phyloP scores from a whole-genome alignment of 169 alveolate species.

The Cryptosporidium bovis region DNA sequence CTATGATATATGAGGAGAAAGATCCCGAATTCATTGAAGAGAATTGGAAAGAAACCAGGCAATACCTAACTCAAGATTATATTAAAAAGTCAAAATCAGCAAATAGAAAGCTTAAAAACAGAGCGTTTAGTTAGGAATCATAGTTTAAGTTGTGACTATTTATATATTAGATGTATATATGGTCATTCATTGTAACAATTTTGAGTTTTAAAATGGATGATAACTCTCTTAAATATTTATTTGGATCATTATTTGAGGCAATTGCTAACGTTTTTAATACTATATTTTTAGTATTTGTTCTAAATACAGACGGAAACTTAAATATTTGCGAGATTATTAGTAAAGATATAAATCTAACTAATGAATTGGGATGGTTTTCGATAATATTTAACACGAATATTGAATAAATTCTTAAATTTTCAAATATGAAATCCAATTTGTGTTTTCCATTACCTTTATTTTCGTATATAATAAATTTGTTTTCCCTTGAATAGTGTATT shows the following conservation, averaged over 20 bases:
- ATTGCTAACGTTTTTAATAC: slow-evolving; percentile 18
- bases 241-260: slow-evolving; percentile 18
- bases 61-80: slow-evolving; percentile 36
- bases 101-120: slow-evolving; percentile 27
- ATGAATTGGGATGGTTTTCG: slow-evolving; percentile 32
- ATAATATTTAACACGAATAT: slow-evolving; percentile 30
- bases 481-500: slow-evolving; percentile 45
- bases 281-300: slow-evolving; percentile 35
- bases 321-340: slow-evolving; percentile 49
- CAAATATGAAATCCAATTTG: slow-evolving; percentile 33
- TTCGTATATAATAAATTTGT: slow-evolving; percentile 32
- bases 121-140: neutral
- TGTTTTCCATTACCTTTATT: slow-evolving; percentile 1
- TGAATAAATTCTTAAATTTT: slow-evolving; percentile 24
- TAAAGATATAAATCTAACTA: slow-evolving; percentile 34
- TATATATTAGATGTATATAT: neutral
- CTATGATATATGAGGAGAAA: slow-evolving; percentile 51
- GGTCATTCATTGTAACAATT: slow-evolving; percentile 37
- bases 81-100: slow-evolving; percentile 50
- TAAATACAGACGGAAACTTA: slow-evolving; percentile 53
- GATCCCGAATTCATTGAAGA: slow-evolving; percentile 23
- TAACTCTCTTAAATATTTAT: slow-evolving; percentile 36
- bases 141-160: neutral
- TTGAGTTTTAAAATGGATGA: slow-evolving; percentile 35
- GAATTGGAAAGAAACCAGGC: slow-evolving; percentile 56